These are phyloP conservation scores for Trichosporon inkin DNA, from an alignment of 1,284 basidiomycete species.

Conservation along the genomic window DNA sequence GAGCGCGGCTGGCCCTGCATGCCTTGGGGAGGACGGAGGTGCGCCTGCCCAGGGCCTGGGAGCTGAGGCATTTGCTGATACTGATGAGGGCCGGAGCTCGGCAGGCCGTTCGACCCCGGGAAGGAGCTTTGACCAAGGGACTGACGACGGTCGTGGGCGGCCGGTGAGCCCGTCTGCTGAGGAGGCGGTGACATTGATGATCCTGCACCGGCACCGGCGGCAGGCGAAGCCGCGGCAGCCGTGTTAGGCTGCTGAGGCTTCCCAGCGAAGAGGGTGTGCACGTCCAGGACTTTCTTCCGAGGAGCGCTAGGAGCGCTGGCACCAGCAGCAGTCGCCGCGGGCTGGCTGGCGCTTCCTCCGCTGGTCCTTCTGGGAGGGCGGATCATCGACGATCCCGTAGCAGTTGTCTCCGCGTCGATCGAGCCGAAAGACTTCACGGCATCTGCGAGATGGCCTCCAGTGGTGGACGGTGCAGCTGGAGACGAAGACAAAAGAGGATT, in stretches of 20 bases:
- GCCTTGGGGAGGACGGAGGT: conserved; percentile 31
- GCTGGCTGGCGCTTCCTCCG: conserved; percentile 25
- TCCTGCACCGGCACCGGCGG: conserved; percentile 13
- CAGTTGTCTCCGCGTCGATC: conserved; percentile 56
- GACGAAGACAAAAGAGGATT: conserved; percentile 49
- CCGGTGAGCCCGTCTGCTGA: conserved; percentile 22
- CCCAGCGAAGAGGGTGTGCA: conserved; percentile 41
- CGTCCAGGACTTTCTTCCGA: conserved; percentile 33
- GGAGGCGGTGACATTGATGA: conserved; percentile 25
- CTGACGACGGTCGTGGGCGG: conserved; percentile 31
- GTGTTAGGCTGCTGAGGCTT: conserved; percentile 31
- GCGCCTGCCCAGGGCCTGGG: conserved; percentile 21
- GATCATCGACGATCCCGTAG: conserved; percentile 41
- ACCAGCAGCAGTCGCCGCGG: not conserved
- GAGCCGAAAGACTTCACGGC: conserved; percentile 72
- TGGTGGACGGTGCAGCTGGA: conserved; percentile 50
- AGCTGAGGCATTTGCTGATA: conserved; percentile 23
- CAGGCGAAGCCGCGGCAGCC: not conserved
- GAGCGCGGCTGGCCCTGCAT: conserved; percentile 35
- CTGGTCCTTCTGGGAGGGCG: conserved; percentile 40
- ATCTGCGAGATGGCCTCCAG: conserved; percentile 47
- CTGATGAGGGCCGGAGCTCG: conserved; percentile 22
- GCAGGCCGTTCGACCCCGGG: conserved; percentile 30
- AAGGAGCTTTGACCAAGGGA: conserved; percentile 29
- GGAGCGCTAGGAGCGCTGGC: not conserved